Percentiles rank a stretch among this genome's conserved stretches.
Evolutionary conservation across 306 rosid genomes (phyloP).

Genomic region (Comarum palustre): DNA sequence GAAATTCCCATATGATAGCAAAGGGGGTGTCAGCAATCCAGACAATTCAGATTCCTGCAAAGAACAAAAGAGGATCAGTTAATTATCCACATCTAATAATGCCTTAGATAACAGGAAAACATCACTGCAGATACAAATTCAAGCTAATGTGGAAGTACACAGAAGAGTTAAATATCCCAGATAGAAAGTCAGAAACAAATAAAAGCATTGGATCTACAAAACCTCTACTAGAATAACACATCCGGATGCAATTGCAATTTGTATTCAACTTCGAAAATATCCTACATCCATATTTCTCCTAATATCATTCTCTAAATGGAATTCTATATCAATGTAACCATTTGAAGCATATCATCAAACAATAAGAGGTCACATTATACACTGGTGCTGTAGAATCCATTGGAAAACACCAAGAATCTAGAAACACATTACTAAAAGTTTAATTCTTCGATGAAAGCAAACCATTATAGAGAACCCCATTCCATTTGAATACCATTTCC

Average conservation of each 20-base stretch:
- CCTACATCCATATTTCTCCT: neutral
- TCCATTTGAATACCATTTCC: conserved; percentile 8
- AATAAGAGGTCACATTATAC: neutral
- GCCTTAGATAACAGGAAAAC: conserved; percentile 5
- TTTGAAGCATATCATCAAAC: neutral
- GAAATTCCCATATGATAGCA: conserved; percentile 64
- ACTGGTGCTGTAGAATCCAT: neutral
- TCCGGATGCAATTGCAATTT: neutral
- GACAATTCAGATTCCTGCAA: conserved; percentile 36
- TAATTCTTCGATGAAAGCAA: neutral
- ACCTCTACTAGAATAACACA: neutral
- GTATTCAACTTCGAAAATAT: neutral
- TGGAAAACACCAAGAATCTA: conserved; percentile 4
- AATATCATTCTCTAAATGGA: conserved; percentile 1
- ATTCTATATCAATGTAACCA: conserved; percentile 13
- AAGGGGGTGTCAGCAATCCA: conserved; percentile 25
- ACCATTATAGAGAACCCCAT: neutral
- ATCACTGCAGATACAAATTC: conserved; percentile 1
- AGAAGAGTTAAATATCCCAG: neutral
- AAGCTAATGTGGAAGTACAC: conserved; percentile 12
- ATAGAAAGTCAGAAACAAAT: conserved; percentile 13
- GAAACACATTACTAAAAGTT: neutral
- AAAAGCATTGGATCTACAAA: conserved; percentile 16
- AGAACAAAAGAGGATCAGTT: conserved; percentile 12
- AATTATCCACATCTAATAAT: conserved; percentile 18